phyloP scores from a whole-genome alignment of 2,329 filamentous ascomycete genomes.

The Keithomyces neogunnii region DNA sequence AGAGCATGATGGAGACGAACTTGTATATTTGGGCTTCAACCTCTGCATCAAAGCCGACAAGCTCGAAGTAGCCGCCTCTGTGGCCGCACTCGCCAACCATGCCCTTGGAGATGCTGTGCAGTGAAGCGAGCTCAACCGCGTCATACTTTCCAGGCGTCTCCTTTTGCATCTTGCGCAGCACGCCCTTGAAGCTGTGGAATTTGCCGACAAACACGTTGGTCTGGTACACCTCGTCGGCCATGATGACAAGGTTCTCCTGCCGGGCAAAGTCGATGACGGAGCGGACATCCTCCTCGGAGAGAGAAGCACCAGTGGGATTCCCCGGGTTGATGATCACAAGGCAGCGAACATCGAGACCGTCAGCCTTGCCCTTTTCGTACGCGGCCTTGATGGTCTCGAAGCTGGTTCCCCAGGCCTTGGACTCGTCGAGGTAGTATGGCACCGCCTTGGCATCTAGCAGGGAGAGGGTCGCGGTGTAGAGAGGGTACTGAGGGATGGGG shows the following conservation, averaged over 20 bases:
- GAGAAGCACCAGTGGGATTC: constrained; percentile 88
- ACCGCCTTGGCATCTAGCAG: constrained; percentile 80
- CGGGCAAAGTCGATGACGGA: constrained; percentile 81
- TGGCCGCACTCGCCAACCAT: constrained; percentile 99
- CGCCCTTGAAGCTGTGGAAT: constrained; percentile 93
- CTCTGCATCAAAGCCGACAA: constrained; percentile 76
- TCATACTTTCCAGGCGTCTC: constrained; percentile 70
- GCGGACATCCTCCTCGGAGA: constrained; percentile 70
- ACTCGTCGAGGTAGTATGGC: constrained; percentile 89
- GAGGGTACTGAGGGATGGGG: constrained; percentile 94
- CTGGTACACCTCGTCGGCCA: constrained; percentile 98
- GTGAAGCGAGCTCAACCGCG: constrained; percentile 76
- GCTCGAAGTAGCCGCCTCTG: constrained; percentile 95
- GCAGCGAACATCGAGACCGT: constrained; percentile 80
- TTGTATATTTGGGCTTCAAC: constrained; percentile 97
- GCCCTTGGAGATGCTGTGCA: constrained; percentile 93
- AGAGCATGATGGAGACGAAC: constrained; percentile 94
- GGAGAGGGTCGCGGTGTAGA: constrained; percentile 89
- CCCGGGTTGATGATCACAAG: constrained; percentile 98
- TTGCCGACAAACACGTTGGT: constrained; percentile 94
- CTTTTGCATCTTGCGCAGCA: constrained; percentile 72
- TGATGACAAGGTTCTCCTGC: constrained; percentile 75
- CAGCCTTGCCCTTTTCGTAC: constrained; percentile 63
- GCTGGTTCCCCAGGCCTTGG: constrained; percentile 80
- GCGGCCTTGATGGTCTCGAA: constrained; percentile 66